A percentile compares a stretch with the other conserved stretches of the same genome.
These are phyloP conservation scores for Botrytis paeoniae DNA, from an alignment of 2,329 filamentous ascomycete genomes.

Conservation along the genomic window DNA sequence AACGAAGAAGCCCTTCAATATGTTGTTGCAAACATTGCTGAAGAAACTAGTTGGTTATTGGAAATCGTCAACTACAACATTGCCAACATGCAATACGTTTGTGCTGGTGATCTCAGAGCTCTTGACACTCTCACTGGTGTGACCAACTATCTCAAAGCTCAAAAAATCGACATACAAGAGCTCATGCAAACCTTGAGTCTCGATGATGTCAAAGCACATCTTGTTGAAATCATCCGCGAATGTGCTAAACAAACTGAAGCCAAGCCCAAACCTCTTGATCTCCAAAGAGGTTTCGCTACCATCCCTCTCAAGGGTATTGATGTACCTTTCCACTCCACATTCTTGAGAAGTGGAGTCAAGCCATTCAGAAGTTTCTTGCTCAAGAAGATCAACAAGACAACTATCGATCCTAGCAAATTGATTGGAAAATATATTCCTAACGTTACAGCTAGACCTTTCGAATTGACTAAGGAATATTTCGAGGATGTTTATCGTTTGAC, in stretches of 20 bases:
- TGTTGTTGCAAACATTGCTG: constrained; percentile 90
- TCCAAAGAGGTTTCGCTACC: constrained; percentile 93
- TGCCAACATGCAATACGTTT: constrained; percentile 73
- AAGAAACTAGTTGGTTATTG: constrained; percentile 90
- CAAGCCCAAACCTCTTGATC: constrained; percentile 83
- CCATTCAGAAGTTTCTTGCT: constrained; percentile 97
- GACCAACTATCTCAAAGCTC: constrained; percentile 93
- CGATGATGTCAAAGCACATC: constrained; percentile 85
- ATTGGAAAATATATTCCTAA: constrained; percentile 99
- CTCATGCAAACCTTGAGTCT: constrained; percentile 82
- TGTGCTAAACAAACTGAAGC: constrained; percentile 82
- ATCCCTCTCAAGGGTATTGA: constrained; percentile 97
- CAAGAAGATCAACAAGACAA: constrained; percentile 99
- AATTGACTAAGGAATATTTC: constrained; percentile 97
- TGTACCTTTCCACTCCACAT: constrained; percentile 98
- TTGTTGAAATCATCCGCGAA: constrained; percentile 86
- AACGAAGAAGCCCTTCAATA: constrained; percentile 97
- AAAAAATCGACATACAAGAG: constrained; percentile 95
- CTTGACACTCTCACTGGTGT: constrained; percentile 64
- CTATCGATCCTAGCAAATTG: constrained; percentile 93
- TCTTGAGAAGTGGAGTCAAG: constrained; percentile 96
- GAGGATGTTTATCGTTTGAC: constrained; percentile 97
- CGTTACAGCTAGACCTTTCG: constrained; percentile 93
- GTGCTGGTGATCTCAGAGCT: constrained; percentile 66
- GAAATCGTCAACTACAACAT: constrained; percentile 97